Evolutionary conservation across 108 stramenopile species (phyloP).

Genomic region (Aurantiochytrium sp.): DNA sequence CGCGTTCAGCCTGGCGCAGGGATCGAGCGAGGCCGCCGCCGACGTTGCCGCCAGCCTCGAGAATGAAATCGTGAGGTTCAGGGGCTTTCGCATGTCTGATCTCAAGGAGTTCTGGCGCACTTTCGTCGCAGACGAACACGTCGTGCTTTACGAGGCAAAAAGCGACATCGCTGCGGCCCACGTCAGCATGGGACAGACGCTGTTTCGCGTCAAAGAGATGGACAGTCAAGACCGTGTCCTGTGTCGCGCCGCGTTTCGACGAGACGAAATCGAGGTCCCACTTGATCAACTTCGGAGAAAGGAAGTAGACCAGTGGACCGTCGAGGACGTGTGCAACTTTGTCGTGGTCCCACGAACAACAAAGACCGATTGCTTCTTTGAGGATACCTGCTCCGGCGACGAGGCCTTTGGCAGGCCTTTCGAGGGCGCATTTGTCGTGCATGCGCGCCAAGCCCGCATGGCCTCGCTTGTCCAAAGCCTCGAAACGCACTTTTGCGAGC

Average conservation of each 20-base stretch:
- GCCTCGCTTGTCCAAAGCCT: not conserved
- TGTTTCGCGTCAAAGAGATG: no score
- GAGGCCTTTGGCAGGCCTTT: not conserved
- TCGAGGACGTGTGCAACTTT: not conserved
- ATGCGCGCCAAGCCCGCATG: not conserved
- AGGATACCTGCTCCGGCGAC: not conserved
- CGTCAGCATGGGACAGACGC: not conserved
- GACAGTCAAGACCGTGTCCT: no score
- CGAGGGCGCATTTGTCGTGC: not conserved
- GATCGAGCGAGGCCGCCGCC: no score
- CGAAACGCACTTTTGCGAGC: not conserved
- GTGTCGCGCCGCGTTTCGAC: no score
- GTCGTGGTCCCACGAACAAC: not conserved
- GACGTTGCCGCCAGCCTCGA: not conserved
- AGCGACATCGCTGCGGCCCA: not conserved
- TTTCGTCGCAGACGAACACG: not conserved
- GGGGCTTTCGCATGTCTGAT: not conserved
- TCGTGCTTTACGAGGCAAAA: not conserved
- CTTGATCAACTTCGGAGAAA: not conserved
- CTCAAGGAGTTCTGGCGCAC: not conserved
- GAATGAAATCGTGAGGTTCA: not conserved
- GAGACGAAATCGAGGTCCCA: no score
- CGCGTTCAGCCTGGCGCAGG: no score
- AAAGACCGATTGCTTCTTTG: not conserved
- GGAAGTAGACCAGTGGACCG: not conserved